Conservation (phyloP, 2,329 filamentous ascomycete genomes). For the Colletotrichum phormii region DNA sequence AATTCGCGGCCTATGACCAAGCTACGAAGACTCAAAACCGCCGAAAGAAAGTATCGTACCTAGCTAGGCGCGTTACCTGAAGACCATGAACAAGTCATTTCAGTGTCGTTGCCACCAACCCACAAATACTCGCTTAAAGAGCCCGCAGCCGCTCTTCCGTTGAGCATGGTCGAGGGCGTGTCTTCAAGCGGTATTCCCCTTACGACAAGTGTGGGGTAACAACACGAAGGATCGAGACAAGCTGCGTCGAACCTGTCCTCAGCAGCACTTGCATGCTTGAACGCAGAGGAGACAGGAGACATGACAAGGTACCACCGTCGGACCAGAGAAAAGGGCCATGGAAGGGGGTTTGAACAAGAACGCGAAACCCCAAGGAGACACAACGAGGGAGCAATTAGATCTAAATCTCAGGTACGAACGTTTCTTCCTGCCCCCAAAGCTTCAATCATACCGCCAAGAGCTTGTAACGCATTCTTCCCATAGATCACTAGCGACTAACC, state of each 20-base stretch:
- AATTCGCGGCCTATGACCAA: background rate
- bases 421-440: background rate
- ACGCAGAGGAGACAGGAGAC: background rate
- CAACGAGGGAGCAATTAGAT: too few relatives aligned
- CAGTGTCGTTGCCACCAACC: background rate
- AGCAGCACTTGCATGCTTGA: background rate
- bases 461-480: background rate
- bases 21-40: background rate
- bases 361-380: too few relatives aligned
- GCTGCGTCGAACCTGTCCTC: conserved; percentile 8
- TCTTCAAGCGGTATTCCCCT: conserved; percentile 1
- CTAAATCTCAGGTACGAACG: too few relatives aligned
- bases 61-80: background rate
- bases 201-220: conserved; percentile 19
- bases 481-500: background rate
- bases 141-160: background rate
- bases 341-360: too few relatives aligned
- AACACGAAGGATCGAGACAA: conserved; percentile 19
- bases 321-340: background rate
- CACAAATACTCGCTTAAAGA: conserved; percentile 1
- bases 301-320: background rate
- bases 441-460: conserved; percentile 3
- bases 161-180: background rate
- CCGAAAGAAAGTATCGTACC: background rate
- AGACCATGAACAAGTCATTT: background rate